phyloP scores from a whole-genome alignment of 495 filamentous ascomycete genomes.

The Neurospora pannonica region DNA sequence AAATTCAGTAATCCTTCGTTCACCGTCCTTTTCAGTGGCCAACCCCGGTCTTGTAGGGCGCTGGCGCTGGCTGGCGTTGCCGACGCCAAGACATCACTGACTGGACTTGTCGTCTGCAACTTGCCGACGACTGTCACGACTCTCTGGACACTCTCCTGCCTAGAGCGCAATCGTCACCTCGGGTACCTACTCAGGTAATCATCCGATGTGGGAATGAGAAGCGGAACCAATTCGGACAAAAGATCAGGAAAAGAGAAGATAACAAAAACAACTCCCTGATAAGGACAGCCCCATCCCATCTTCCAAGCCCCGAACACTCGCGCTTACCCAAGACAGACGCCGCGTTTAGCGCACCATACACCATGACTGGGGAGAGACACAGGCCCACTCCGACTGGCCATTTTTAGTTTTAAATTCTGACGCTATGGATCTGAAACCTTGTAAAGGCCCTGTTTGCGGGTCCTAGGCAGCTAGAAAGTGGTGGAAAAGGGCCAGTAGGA shows the following conservation, averaged over 20 bases:
- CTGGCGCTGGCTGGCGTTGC: not conserved
- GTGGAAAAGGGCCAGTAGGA: not conserved
- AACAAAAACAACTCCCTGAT: not conserved
- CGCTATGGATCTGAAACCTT: not conserved
- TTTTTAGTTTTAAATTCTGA: not conserved
- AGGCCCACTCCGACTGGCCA: not conserved
- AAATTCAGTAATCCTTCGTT: not conserved
- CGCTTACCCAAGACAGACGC: not conserved
- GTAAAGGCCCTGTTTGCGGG: not conserved
- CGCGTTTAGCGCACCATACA: not conserved
- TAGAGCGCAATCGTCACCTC: no score
- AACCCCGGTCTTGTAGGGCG: not conserved
- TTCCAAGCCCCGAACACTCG: not conserved
- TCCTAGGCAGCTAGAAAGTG: not conserved
- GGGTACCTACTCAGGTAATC: no score
- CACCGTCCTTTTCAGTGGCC: not conserved
- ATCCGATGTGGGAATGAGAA: not conserved
- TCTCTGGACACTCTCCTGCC: not conserved
- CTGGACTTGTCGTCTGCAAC: not conserved
- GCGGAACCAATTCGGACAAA: not conserved
- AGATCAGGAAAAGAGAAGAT: not conserved
- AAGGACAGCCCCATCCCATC: not conserved
- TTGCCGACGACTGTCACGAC: not conserved
- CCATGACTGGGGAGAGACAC: not conserved
- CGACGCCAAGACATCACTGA: not conserved